These are phyloP conservation scores for Pseudofabraea citricarpa DNA, from an alignment of 2,329 filamentous ascomycete genomes.

Conservation along the genomic window DNA sequence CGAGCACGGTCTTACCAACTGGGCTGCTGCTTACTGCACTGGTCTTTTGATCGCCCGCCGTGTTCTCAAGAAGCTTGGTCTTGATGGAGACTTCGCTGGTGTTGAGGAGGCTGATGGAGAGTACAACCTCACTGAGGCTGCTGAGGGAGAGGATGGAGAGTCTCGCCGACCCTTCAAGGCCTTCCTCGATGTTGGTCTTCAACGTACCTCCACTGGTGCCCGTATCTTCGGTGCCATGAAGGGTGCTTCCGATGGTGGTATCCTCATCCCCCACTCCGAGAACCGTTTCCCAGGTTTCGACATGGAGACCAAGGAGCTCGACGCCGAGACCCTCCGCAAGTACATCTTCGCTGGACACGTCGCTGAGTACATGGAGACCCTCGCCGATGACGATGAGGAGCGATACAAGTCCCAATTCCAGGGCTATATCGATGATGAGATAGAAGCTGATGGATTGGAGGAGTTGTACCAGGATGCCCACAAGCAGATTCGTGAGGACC, in stretches of 20 bases:
- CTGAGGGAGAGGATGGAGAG: slow-evolving; percentile 68
- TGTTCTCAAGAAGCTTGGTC: slow-evolving; percentile 91
- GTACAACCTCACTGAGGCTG: slow-evolving; percentile 91
- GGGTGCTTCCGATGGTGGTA: slow-evolving; percentile 97
- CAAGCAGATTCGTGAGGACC: slow-evolving; percentile 94
- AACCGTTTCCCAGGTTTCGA: slow-evolving; percentile 99
- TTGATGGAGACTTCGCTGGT: slow-evolving; percentile 89
- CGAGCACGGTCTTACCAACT: slow-evolving; percentile 99
- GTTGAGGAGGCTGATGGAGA: slow-evolving; percentile 97
- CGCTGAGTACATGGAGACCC: slow-evolving; percentile 99
- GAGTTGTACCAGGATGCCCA: slow-evolving; percentile 94
- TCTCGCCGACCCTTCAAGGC: slow-evolving; percentile 99
- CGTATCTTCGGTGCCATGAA: slow-evolving; percentile 99
- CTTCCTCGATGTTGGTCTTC: slow-evolving; percentile 96
- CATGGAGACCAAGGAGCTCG: slow-evolving; percentile 95
- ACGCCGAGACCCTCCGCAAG: slow-evolving; percentile 93
- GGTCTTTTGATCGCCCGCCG: slow-evolving; percentile 96
- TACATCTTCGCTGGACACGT: slow-evolving; percentile 99
- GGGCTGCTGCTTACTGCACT: slow-evolving; percentile 94
- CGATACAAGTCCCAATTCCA: slow-evolving; percentile 98
- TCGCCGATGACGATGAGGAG: slow-evolving; percentile 99
- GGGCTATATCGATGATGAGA: slow-evolving; percentile 94
- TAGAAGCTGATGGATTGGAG: slow-evolving; percentile 96
- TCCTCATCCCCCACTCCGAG: slow-evolving; percentile 96
- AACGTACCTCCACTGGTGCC: slow-evolving; percentile 95